Evolutionary conservation across 352 stramenopile species (phyloP), one percentile per base, ranked within the genome.

Genomic region (Pythium aristosporum): DNA sequence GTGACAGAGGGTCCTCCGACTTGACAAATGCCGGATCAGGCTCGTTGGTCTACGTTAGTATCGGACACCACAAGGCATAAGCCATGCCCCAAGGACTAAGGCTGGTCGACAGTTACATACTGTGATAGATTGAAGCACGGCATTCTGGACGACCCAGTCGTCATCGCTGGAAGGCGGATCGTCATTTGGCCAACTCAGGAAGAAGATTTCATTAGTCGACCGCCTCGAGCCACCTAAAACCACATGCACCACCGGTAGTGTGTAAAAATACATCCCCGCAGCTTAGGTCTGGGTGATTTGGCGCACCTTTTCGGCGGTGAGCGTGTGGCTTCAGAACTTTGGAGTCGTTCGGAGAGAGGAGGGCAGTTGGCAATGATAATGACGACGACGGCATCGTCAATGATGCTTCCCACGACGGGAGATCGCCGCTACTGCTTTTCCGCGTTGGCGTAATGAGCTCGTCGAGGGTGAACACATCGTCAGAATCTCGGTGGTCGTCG

Each of bases 291-390:
- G 25, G 25, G 25, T 30, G 25, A 30, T 5, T 2, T 30, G 25
- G 42, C 12, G 15, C 34, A 56, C 30, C 44, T 53, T 51, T 51
- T 25, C 43, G 55, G 10, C 41, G 53, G 7, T 54, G 15, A 7
- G 42, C 1, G 1, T 57, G 60, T 2, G 49, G 32, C 47, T 4
- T 7, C 37, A 41, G 42, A 2, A 52, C 30, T 42, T 67, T 71
- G n/a, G 44, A 54, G 16, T 71, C 64, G 21, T 21, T 63, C 7
- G 64, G 64, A 3, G 57, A 71, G 11, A 71, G 36, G 34, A 66
- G 63, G 5, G 57, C 41, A 16, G 25, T 49, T 8, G 64, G 41
- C 3, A 53, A 66, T n/a, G 61, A 34, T 16, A 46, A 37, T 12
- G 12, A 28, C 7, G 53, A 30, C 25, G 25, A 30, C 25, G 25